Base-by-base conservation (phyloP, 2,329 filamentous ascomycete species). In the Fusarium sublunatum region DNA sequence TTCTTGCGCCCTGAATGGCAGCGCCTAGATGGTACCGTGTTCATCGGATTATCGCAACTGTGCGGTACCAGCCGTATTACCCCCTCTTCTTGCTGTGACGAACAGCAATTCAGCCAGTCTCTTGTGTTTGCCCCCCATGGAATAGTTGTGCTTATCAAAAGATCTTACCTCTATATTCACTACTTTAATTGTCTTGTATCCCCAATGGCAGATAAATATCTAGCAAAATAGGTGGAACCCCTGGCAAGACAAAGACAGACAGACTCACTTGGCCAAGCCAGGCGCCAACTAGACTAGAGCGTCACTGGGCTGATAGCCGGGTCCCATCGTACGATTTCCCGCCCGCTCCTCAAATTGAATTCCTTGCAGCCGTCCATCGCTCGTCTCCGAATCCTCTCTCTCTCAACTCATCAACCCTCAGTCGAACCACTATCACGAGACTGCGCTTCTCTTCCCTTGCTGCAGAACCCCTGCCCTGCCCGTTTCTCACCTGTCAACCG, bases 241-340 rank as follows among this genome's bases (percentile, higher is more conserved):
- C 41, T 55, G 55, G 45, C 47, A 32, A 42, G 39, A 41, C 19
- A 34, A 42, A 40, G 36, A 55, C 55, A 40, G 36, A 55, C 55
- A 58, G 51, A 50, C 34, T 52, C 65, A 53, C 67, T 73, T 58
- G 45, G 62, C 58, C 61, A 66, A 66, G 63, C 58, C 61, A 66
- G 64, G 63, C 63, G 51, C 47, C 47, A 48, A 66, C 54, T 66
- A 29, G 54, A 65, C 63, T 68, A 57, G 62, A 19, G 54, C 58
- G 53, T 62, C 67, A 54, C 66, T 72, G 70, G 70, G 61, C 70
- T 72, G 69, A 73, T 73, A 61, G 65, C 61, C 55, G 47, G 58
- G 63, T 64, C 63, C 65, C 65, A 73, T 74, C 71, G 70, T 74
- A 74, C 72, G 72, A 74, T 74, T 71, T 64, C 58, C 45, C 50